Evolutionary conservation across 306 rosid species (phyloP).

Genomic region (Fragaria vesca): DNA sequence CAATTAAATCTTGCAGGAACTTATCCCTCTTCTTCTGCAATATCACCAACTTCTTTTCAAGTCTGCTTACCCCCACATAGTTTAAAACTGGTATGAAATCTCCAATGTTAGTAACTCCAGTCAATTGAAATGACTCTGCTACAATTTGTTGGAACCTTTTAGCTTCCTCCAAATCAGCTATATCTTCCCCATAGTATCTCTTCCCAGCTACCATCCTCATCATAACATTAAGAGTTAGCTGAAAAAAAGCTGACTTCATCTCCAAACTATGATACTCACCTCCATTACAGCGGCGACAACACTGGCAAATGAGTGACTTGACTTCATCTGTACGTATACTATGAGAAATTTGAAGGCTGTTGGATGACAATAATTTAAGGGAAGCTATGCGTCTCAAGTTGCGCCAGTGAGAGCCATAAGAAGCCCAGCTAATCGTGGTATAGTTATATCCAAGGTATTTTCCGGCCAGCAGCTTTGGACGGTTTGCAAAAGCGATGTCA

Average conservation of each 20-base stretch:
- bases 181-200: constrained; percentile 32
- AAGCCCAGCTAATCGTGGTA: constrained; percentile 27
- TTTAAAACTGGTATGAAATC: constrained; percentile 17
- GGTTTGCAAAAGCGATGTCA: constrained; percentile 43
- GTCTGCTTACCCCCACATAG: not conserved
- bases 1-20: constrained; percentile 24
- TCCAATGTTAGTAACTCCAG: not conserved
- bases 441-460: constrained; percentile 36
- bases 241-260: constrained; percentile 15
- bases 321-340: constrained; percentile 32
- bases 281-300: not conserved
- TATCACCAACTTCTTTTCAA: constrained; percentile 19
- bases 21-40: constrained; percentile 22
- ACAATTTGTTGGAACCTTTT: constrained; percentile 19
- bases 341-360: constrained; percentile 25
- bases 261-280: constrained; percentile 15
- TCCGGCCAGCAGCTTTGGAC: constrained; percentile 29
- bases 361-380: constrained; percentile 29
- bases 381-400: constrained; percentile 27
- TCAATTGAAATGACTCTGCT: constrained; percentile 7
- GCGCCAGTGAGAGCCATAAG: constrained; percentile 23
- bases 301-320: constrained; percentile 17
- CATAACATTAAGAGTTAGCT: constrained; percentile 31
- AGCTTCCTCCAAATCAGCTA: constrained; percentile 21
- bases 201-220: constrained; percentile 47